phyloP scores from a whole-genome alignment of 768 basidiomycete genomes.

The Roridomyces roridus region DNA sequence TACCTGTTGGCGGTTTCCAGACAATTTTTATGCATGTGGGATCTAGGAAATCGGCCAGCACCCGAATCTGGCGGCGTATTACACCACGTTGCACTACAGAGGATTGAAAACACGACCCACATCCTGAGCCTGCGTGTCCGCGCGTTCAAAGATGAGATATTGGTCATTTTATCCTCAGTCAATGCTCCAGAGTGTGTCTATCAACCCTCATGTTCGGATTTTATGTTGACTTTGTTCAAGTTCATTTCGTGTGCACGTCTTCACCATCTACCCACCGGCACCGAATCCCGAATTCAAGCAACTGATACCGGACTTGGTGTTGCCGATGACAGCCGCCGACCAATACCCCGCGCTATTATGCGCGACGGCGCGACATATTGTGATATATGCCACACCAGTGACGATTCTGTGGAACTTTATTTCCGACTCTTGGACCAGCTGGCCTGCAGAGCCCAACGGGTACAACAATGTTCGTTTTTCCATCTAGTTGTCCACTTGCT shows the following conservation, averaged over 20 bases:
- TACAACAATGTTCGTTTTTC: constrained; percentile 4
- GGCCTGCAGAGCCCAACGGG: neutral
- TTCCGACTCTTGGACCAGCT: constrained; percentile 14
- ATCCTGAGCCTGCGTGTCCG: constrained; percentile 9
- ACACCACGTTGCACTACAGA: constrained; percentile 1
- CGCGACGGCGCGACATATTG: constrained; percentile 11
- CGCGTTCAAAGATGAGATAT: constrained; percentile 1
- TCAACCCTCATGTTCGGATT: neutral
- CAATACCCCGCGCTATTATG: neutral
- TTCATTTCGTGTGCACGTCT: constrained; percentile 10
- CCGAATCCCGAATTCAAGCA: neutral
- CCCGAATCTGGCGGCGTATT: neutral
- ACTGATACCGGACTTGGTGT: constrained; percentile 1
- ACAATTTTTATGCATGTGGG: constrained; percentile 9
- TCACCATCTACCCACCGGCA: constrained; percentile 7
- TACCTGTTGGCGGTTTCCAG: constrained; percentile 6
- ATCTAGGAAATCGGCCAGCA: neutral
- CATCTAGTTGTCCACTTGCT: neutral
- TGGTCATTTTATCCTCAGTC: constrained; percentile 1
- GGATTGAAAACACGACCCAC: neutral
- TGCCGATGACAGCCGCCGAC: neutral
- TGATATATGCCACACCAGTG: neutral
- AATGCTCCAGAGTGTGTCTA: neutral
- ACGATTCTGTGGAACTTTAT: constrained; percentile 19
- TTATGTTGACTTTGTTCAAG: neutral